Percentiles rank a stretch among this genome's conserved stretches.
Evolutionary conservation across 164 flowering plant species (phyloP).

Genomic region (Akebia trifoliata): DNA sequence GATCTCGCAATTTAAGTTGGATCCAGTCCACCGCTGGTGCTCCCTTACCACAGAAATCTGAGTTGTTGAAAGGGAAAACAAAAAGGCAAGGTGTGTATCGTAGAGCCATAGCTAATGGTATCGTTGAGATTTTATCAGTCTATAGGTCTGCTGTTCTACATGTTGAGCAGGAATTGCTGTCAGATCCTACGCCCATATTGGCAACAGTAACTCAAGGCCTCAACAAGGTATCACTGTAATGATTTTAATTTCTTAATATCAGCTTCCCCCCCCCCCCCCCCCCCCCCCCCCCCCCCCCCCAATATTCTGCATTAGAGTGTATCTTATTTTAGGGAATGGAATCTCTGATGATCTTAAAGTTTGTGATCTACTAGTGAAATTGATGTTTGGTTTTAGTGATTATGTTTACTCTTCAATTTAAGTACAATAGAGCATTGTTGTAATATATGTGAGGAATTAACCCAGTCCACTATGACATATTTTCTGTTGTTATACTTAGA

Average conservation of each 20-base stretch:
- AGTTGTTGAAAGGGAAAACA: constrained; percentile 29
- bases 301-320: no score
- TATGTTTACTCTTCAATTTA: no score
- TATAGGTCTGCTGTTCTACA: constrained; percentile 89
- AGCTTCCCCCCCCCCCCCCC: no score
- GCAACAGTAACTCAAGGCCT: constrained; percentile 88
- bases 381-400: no score
- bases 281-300: no score
- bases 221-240: constrained; percentile 54
- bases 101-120: constrained; percentile 90
- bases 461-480: background rate
- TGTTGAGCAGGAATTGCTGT: constrained; percentile 81
- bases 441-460: no score
- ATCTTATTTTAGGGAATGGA: no score
- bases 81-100: constrained; percentile 65
- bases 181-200: constrained; percentile 81
- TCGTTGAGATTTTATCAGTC: constrained; percentile 81
- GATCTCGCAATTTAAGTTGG: constrained; percentile 88
- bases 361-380: no score
- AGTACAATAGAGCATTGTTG: no score
- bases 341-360: no score
- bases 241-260: background rate
- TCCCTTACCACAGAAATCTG: constrained; percentile 32
- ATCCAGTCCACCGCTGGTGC: constrained; percentile 41
- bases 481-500: background rate